A percentile compares a stretch with the other conserved stretches of the same genome.
These are phyloP conservation scores for Mortierella sp. DNA, from an alignment of 371 early-diverging fungal species.

Conservation along the genomic window DNA sequence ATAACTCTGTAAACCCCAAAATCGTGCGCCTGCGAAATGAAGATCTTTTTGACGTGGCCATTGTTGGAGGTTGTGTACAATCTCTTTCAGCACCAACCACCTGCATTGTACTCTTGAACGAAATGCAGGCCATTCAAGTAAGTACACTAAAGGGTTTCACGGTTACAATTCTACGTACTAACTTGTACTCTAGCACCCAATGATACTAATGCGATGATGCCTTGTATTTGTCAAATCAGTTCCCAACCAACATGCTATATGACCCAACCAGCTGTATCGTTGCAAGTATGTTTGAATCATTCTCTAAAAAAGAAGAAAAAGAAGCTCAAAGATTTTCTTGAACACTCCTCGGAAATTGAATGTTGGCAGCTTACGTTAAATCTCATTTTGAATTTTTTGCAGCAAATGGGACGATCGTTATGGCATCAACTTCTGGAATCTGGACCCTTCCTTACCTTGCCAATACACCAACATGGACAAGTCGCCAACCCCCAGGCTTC, in stretches of 20 bases:
- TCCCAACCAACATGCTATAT: slow-evolving; percentile 7
- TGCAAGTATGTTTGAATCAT: slow-evolving; percentile 7
- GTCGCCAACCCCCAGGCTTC: slow-evolving; percentile 1
- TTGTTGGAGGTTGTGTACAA: neutral
- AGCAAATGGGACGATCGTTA: slow-evolving; percentile 13
- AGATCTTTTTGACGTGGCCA: neutral
- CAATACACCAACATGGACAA: neutral
- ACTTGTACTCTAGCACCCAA: no score
- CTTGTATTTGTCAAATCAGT: neutral
- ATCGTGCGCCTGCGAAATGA: slow-evolving; percentile 11
- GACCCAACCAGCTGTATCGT: slow-evolving; percentile 19
- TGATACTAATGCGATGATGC: neutral
- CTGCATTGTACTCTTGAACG: neutral
- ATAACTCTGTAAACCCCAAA: neutral
- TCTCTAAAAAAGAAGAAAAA: neutral
- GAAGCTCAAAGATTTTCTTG: no score
- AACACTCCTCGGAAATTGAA: neutral
- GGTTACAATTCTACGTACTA: no score
- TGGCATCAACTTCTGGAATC: slow-evolving; percentile 7
- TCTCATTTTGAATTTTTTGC: neutral
- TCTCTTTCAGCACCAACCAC: neutral
- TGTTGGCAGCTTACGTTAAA: slow-evolving; percentile 1
- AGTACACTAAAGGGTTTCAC: neutral
- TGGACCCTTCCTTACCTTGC: neutral
- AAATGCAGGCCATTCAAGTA: neutral